These are phyloP conservation scores for Globisporangium spiculum DNA, from an alignment of 352 stramenopile species.

Conservation along the genomic window DNA sequence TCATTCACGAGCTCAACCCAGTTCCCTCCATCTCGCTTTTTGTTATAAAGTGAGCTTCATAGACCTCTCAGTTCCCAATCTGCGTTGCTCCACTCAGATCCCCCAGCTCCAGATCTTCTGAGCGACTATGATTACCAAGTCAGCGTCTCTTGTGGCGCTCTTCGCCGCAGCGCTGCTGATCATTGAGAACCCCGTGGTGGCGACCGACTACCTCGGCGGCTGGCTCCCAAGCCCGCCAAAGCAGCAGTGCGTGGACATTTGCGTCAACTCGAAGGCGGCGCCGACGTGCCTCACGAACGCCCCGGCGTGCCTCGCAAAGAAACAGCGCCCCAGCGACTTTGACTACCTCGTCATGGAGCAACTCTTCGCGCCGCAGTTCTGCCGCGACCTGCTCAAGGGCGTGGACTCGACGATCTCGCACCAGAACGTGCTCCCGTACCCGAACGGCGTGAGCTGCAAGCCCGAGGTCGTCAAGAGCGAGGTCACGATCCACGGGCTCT, in stretches of 20 bases:
- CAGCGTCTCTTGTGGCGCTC: constrained; percentile 4
- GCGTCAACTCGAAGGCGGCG: constrained; percentile 41
- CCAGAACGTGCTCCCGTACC: constrained; percentile 65
- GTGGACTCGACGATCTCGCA: constrained; percentile 58
- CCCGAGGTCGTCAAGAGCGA: constrained; percentile 40
- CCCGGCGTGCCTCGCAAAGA: constrained; percentile 50
- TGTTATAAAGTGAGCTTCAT: background rate
- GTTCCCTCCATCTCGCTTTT: background rate
- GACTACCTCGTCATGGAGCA: constrained; percentile 79
- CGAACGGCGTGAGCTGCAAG: constrained; percentile 45
- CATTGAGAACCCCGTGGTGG: background rate
- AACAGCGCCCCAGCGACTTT: constrained; percentile 58
- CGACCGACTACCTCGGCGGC: constrained; percentile 49
- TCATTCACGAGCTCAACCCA: background rate
- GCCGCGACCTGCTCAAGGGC: constrained; percentile 61
- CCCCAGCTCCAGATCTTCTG: background rate
- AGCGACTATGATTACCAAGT: constrained; percentile 4
- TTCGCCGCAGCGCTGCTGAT: background rate
- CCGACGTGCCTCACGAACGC: constrained; percentile 51
- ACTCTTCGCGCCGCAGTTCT: constrained; percentile 78
- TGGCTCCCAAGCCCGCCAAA: constrained; percentile 40
- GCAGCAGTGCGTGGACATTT: constrained; percentile 68
- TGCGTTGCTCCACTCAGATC: background rate
- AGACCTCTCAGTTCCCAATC: constrained; percentile 1
- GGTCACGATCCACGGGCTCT: constrained; percentile 69